Percentiles rank a stretch among this genome's conserved stretches.
These are phyloP conservation scores for Ilex asprella DNA, from an alignment of 257 asterid species.

Conservation along the genomic window DNA sequence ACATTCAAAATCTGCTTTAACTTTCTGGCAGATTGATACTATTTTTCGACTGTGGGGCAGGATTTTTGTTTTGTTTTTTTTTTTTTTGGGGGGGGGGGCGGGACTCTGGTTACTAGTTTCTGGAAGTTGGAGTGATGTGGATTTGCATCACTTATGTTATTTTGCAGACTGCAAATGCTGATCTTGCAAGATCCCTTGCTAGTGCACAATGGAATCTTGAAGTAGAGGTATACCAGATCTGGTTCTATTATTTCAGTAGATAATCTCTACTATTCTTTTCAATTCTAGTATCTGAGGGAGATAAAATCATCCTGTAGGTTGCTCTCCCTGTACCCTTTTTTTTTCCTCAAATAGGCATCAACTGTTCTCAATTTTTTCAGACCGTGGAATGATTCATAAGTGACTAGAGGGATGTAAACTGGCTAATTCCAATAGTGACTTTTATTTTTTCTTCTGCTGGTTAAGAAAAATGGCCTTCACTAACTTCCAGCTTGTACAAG, in stretches of 20 bases:
- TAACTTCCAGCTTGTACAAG: too few relatives aligned
- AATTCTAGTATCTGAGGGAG: not conserved
- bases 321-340: constrained; percentile 6
- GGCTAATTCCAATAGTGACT: too few relatives aligned
- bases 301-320: not conserved
- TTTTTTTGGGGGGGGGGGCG: not conserved
- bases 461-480: too few relatives aligned
- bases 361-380: not conserved
- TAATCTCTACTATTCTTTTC: not conserved
- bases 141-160: constrained; percentile 15
- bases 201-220: constrained; percentile 69
- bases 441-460: too few relatives aligned
- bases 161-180: constrained; percentile 79
- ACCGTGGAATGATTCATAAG: constrained; percentile 12
- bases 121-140: constrained; percentile 5
- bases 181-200: constrained; percentile 83
- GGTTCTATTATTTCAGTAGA: not conserved
- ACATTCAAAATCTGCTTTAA: constrained; percentile 13
- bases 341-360: not conserved
- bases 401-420: constrained; percentile 10
- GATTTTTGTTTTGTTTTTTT: not conserved
- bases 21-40: constrained; percentile 5
- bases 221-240: constrained; percentile 57
- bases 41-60: not conserved
- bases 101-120: not conserved